Evolutionary conservation across 371 early-diverging fungal species (phyloP), one percentile per base, ranked within the genome.

Genomic region (Apophysomyces sp.): DNA sequence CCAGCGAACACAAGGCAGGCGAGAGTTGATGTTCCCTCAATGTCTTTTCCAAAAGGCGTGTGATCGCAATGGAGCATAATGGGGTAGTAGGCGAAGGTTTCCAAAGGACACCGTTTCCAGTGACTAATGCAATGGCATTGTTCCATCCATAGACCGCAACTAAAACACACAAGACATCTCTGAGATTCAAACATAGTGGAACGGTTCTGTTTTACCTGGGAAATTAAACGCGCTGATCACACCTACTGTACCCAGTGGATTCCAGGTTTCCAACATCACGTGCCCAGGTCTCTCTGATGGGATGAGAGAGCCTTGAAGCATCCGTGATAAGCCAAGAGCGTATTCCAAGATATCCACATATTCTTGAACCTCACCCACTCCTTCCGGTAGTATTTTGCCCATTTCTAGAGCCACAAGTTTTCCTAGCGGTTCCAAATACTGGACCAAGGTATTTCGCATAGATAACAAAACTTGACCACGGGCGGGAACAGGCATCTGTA

Each of bases 381-480:
- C 98, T 76, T 98, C 98, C n/a, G 94, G 88, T 49, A 89, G 66
- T 65, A 97, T 96, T 80, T 98, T 98, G 64, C 98, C 98, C 91
- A 98, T 95, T 78, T 97, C 98, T 49, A 96, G 73, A 12, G 95
- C 80, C 9, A 97, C 94, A 13, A 98, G 80, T 29, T 83, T 83
- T 7, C 96, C 98, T 39, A 98, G 81, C 15, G 89, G 91, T 37
- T 90, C 83, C 53, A 89, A 76, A 60, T 94, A 87, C 15, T 73
- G 82, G 49, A 83, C 77, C 28, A 98, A 81, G n/a, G 92, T 92
- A 60, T 93, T 87, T 55, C 97, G 88, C 89, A 98, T 97, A 59
- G 95, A 92, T 24, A 96, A 82, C 36, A 97, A 86, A 39, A 98
- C 90, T 65, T 96, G 95, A 18, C 98, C 98, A 39, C 97, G 88